These are phyloP conservation scores for Urostyla sp. DNA, from an alignment of 73 alveolate genomes.

Conservation along the genomic window DNA sequence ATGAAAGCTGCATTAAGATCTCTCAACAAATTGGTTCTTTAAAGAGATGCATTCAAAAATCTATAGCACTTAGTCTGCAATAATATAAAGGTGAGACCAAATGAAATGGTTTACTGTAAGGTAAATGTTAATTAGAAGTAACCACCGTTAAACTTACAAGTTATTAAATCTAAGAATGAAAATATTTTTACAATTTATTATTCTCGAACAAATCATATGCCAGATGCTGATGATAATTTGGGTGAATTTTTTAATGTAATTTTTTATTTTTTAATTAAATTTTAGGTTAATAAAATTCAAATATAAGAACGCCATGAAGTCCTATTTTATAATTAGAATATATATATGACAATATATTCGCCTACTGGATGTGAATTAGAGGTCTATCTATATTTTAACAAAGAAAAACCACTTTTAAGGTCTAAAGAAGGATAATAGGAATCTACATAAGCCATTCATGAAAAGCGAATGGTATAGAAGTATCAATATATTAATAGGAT, in stretches of 20 bases:
- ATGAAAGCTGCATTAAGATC: slow-evolving; percentile 1
- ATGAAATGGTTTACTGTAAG: slow-evolving; percentile 6
- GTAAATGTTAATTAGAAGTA: slow-evolving; percentile 1
- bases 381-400: slow-evolving; percentile 15
- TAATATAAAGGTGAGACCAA: slow-evolving; percentile 1
- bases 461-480: background rate
- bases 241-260: slow-evolving; percentile 39
- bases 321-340: background rate
- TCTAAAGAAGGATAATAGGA: background rate
- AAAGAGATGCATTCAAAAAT: slow-evolving; percentile 18
- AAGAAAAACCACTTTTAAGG: slow-evolving; percentile 31
- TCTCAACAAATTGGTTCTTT: slow-evolving; percentile 1
- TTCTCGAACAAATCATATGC: slow-evolving; percentile 37
- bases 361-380: slow-evolving; percentile 7
- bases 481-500: slow-evolving; percentile 34
- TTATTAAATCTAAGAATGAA: background rate
- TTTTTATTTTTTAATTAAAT: background rate
- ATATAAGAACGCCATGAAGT: slow-evolving; percentile 46
- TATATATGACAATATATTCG: slow-evolving; percentile 1
- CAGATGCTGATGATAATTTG: slow-evolving; percentile 20
- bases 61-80: slow-evolving; percentile 17
- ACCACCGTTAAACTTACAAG: slow-evolving; percentile 8
- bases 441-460: background rate
- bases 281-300: background rate
- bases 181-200: background rate